phyloP scores from a whole-genome alignment of 2,329 filamentous ascomycete species.

The Neopestalotiopsis rosae region DNA sequence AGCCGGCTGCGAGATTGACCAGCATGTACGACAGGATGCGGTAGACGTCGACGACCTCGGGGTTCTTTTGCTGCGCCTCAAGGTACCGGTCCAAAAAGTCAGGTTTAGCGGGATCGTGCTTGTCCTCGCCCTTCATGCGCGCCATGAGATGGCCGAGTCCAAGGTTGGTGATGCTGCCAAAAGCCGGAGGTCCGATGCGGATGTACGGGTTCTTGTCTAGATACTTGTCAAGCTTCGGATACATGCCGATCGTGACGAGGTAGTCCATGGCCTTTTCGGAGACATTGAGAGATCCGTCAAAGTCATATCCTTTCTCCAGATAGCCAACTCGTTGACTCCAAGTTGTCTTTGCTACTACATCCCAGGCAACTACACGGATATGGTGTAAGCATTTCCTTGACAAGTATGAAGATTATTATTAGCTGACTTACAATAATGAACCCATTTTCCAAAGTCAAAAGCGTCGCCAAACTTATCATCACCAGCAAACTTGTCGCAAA shows the following conservation, averaged over 20 bases:
- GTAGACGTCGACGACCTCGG: slow-evolving; percentile 34
- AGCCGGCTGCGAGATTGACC: slow-evolving; percentile 20
- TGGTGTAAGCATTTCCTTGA: neutral
- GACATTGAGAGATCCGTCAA: slow-evolving; percentile 41
- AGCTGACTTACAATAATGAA: slow-evolving; percentile 41
- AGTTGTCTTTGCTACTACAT: slow-evolving; percentile 47
- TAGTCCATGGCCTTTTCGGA: slow-evolving; percentile 40
- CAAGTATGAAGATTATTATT: neutral
- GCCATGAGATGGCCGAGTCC: slow-evolving; percentile 12
- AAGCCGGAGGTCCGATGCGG: slow-evolving; percentile 13
- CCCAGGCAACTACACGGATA: slow-evolving; percentile 37
- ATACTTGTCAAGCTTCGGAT: slow-evolving; percentile 39
- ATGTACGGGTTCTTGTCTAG: slow-evolving; percentile 42
- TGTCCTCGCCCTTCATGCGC: slow-evolving; percentile 12
- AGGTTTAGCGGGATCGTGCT: slow-evolving; percentile 9
- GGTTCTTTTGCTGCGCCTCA: slow-evolving; percentile 30
- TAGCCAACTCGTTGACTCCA: slow-evolving; percentile 49
- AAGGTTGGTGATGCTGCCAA: slow-evolving; percentile 5
- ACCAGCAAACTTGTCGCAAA: slow-evolving; percentile 39
- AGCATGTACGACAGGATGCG: slow-evolving; percentile 32
- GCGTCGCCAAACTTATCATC: slow-evolving; percentile 24
- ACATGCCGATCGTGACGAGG: slow-evolving; percentile 34
- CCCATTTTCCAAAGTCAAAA: slow-evolving; percentile 47
- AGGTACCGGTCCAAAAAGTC: slow-evolving; percentile 34
- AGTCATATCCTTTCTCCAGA: slow-evolving; percentile 42